Percentiles rank a stretch among this genome's conserved stretches.
Evolutionary conservation across 2,329 filamentous ascomycete species (phyloP).

Genomic region (Periconia sp.): DNA sequence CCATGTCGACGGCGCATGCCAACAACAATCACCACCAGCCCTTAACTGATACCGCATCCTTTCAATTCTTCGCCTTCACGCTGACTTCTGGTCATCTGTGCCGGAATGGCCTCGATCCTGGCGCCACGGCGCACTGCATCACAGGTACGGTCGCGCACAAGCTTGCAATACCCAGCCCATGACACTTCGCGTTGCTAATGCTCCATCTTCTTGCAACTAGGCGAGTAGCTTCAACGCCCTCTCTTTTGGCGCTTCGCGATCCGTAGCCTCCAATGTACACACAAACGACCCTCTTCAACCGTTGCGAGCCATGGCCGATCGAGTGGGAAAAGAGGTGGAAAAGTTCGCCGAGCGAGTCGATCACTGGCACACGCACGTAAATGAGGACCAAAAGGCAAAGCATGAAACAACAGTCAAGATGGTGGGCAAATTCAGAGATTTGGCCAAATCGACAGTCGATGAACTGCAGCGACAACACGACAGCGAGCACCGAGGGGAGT

Average conservation of each 20-base stretch:
- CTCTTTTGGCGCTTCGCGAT: conserved; percentile 16
- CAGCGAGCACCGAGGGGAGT: conserved; percentile 38
- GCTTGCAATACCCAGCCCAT: not conserved
- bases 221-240: conserved; percentile 3
- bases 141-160: conserved; percentile 21
- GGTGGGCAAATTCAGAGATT: conserved; percentile 48
- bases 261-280: conserved; percentile 9
- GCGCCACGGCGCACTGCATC: conserved; percentile 24
- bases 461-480: conserved; percentile 49
- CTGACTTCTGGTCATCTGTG: not conserved
- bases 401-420: conserved; percentile 53
- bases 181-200: not conserved
- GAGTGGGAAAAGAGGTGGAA: conserved; percentile 80
- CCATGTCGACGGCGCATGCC: not conserved
- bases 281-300: conserved; percentile 56
- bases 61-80: not conserved
- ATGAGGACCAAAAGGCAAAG: conserved; percentile 44
- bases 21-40: not conserved
- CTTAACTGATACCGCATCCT: not conserved
- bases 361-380: conserved; percentile 56
- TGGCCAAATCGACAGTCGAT: conserved; percentile 54
- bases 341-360: conserved; percentile 83
- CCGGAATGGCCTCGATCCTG: conserved; percentile 28
- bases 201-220: not conserved
- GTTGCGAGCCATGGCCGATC: conserved; percentile 65